Percentiles rank a stretch among this genome's conserved stretches.
These are phyloP conservation scores for Arxiozyma heterogenica DNA, from an alignment of 1,139 yeast genomes.

Conservation along the genomic window DNA sequence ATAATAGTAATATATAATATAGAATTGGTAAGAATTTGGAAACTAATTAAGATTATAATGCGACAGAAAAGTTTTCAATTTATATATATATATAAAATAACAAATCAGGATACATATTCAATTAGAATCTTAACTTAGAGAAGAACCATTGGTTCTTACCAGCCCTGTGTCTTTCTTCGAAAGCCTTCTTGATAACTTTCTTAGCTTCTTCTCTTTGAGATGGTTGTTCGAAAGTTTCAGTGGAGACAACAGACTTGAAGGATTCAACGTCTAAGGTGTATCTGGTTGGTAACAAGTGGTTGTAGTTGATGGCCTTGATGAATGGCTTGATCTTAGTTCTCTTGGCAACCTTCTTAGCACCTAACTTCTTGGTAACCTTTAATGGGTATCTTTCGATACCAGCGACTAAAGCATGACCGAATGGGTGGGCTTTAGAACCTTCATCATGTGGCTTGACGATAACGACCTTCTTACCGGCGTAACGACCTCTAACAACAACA, in stretches of 20 bases:
- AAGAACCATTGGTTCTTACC: slow-evolving; percentile 99
- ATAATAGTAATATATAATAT: slow-evolving; percentile 1
- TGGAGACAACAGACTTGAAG: slow-evolving; percentile 82
- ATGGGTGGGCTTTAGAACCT: slow-evolving; percentile 97
- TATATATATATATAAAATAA: slow-evolving; percentile 1
- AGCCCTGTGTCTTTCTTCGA: slow-evolving; percentile 99
- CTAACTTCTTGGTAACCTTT: slow-evolving; percentile 92
- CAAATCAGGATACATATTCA: slow-evolving; percentile 1
- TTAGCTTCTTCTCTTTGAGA: slow-evolving; percentile 98
- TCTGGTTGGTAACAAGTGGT: slow-evolving; percentile 99
- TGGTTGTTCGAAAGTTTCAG: slow-evolving; percentile 96
- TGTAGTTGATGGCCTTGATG: slow-evolving; percentile 98
- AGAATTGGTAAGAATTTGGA: neutral
- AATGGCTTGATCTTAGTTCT: slow-evolving; percentile 99
- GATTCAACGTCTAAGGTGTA: slow-evolving; percentile 96
- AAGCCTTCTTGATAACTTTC: slow-evolving; percentile 98
- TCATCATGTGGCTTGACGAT: slow-evolving; percentile 98
- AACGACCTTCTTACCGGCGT: slow-evolving; percentile 99
- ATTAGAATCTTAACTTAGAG: slow-evolving; percentile 95
- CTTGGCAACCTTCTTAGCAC: slow-evolving; percentile 94
- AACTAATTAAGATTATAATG: slow-evolving; percentile 2
- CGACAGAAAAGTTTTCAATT: slow-evolving; percentile 1
- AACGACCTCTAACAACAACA: slow-evolving; percentile 99
- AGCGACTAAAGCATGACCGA: slow-evolving; percentile 99
- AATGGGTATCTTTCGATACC: slow-evolving; percentile 99